Evolutionary conservation across 139 green algal genomes (phyloP).

Genomic region (Dunaliella primolecta): DNA sequence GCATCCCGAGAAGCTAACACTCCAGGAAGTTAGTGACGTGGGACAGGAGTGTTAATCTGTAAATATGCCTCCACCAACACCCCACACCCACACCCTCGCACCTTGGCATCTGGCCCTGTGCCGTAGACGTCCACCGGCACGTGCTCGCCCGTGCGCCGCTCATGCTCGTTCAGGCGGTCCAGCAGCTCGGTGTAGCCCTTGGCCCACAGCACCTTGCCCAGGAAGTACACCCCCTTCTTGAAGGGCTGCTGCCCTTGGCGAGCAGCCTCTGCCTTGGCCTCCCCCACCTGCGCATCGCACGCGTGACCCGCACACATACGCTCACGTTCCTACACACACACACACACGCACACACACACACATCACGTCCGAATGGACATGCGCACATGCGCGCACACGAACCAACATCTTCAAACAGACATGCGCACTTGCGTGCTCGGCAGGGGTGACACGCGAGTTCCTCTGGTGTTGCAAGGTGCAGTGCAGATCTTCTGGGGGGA

Average conservation of each 20-base stretch:
- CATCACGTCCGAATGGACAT: too few relatives aligned
- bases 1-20: too few relatives aligned
- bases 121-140: constrained; percentile 91
- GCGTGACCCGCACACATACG: neutral
- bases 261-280: neutral
- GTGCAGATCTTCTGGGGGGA: too few relatives aligned
- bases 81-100: constrained; percentile 3
- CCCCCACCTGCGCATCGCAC: constrained; percentile 15
- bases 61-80: constrained; percentile 1
- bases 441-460: too few relatives aligned
- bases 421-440: too few relatives aligned
- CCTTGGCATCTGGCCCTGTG: constrained; percentile 81
- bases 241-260: constrained; percentile 3
- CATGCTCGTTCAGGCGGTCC: constrained; percentile 70
- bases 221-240: constrained; percentile 88
- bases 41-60: too few relatives aligned
- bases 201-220: constrained; percentile 96
- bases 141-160: constrained; percentile 41
- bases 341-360: neutral
- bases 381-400: too few relatives aligned
- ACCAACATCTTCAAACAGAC: too few relatives aligned
- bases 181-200: constrained; percentile 99
- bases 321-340: too few relatives aligned
- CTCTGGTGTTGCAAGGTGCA: too few relatives aligned
- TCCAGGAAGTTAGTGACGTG: too few relatives aligned